Conservation (phyloP, 1,284 basidiomycete species). For the Ceratobasidium sp. region DNA sequence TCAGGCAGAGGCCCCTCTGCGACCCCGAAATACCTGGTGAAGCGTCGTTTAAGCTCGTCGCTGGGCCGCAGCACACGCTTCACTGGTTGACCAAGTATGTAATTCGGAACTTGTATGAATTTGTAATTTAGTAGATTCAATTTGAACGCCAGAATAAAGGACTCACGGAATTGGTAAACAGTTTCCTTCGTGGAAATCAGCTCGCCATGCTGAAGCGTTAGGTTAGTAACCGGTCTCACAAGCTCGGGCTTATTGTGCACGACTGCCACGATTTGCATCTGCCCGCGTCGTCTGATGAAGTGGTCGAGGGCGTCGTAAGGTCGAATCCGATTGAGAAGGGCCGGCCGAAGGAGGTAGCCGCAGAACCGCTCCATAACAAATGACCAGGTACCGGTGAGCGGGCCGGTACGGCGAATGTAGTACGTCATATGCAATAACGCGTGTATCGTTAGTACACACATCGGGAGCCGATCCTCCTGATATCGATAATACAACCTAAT, state of each 20-base stretch:
- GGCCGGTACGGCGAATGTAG: slow-evolving; percentile 50
- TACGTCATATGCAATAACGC: slow-evolving; percentile 51
- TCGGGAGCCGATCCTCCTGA: slow-evolving; percentile 30
- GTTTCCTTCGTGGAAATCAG: slow-evolving; percentile 5
- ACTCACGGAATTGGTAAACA: slow-evolving; percentile 3
- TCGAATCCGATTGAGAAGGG: slow-evolving; percentile 51
- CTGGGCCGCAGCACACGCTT: background rate
- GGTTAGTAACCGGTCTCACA: background rate
- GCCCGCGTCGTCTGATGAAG: slow-evolving; percentile 51
- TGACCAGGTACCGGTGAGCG: slow-evolving; percentile 65
- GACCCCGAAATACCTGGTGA: slow-evolving; percentile 13
- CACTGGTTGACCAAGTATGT: slow-evolving; percentile 19
- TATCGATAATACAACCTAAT: slow-evolving; percentile 53
- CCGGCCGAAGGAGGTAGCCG: slow-evolving; percentile 50
- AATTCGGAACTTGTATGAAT: background rate
- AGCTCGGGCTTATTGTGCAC: slow-evolving; percentile 4
- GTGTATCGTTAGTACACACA: slow-evolving; percentile 52
- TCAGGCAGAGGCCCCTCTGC: background rate
- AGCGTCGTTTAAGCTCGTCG: background rate
- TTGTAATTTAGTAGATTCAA: background rate
- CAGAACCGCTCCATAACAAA: slow-evolving; percentile 59
- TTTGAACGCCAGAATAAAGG: background rate
- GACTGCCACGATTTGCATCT: slow-evolving; percentile 46
- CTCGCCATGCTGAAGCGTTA: background rate
- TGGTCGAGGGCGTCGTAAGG: slow-evolving; percentile 54